These are phyloP conservation scores for Fusarium sp. DNA, from an alignment of 2,329 filamentous ascomycete species.

Conservation along the genomic window DNA sequence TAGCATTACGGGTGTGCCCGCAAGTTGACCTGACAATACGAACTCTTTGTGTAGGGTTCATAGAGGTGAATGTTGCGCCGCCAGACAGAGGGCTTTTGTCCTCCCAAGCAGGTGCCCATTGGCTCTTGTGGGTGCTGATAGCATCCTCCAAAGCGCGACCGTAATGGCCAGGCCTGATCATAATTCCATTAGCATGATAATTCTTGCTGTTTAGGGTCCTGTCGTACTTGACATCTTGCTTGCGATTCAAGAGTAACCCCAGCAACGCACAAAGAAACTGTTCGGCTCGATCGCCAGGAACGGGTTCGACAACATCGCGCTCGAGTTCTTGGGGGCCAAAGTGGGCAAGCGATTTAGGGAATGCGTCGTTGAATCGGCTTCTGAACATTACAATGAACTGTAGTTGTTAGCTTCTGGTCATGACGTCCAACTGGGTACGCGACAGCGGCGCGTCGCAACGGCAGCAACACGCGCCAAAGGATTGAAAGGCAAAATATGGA, in stretches of 20 bases:
- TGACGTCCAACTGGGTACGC: conserved; percentile 58
- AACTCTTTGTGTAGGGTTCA: conserved; percentile 86
- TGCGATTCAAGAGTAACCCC: conserved; percentile 90
- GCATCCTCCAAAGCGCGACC: conserved; percentile 94
- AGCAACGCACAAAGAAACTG: conserved; percentile 89
- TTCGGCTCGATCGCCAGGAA: conserved; percentile 87
- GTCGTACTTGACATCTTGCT: conserved; percentile 97
- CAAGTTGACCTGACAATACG: conserved; percentile 36
- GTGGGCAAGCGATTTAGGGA: conserved; percentile 87
- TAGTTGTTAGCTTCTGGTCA: conserved; percentile 50
- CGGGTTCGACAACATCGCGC: conserved; percentile 79
- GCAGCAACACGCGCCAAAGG: conserved; percentile 52
- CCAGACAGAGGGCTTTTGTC: conserved; percentile 85
- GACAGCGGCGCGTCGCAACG: conserved; percentile 62
- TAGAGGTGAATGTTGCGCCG: conserved; percentile 81
- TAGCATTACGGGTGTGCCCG: conserved; percentile 3
- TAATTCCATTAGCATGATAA: conserved; percentile 32
- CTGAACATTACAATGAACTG: conserved; percentile 99
- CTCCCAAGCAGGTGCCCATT: conserved; percentile 90
- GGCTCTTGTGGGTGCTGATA: conserved; percentile 81
- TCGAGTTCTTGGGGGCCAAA: conserved; percentile 97
- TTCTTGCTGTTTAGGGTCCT: not conserved
- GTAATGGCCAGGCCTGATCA: conserved; percentile 86
- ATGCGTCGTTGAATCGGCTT: conserved; percentile 89
- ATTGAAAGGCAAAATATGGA: conserved; percentile 40